Percentiles rank a stretch among this genome's conserved stretches.
Evolutionary conservation across 129 eudicot genomes (phyloP).

Genomic region (Escallonia rubra): DNA sequence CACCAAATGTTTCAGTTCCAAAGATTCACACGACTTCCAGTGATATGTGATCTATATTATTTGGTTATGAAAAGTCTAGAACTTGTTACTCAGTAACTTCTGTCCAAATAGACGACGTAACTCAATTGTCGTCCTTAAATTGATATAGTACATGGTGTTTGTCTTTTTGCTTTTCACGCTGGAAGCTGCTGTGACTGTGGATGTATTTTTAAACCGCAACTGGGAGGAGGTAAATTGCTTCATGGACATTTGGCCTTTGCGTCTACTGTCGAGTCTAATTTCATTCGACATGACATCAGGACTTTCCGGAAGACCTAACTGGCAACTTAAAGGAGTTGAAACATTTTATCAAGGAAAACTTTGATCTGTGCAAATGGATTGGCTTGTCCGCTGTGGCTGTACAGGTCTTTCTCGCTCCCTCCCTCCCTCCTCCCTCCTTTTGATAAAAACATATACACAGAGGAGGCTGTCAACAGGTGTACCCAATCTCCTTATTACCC

Average conservation of each 20-base stretch:
- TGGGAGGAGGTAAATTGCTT: conserved; percentile 65
- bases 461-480: neutral
- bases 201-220: conserved; percentile 64
- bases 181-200: conserved; percentile 77
- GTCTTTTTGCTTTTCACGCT: conserved; percentile 59
- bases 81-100: neutral
- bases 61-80: neutral
- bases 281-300: conserved; percentile 39
- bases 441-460: neutral
- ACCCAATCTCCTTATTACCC: neutral
- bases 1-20: too few species aligned
- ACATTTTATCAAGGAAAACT: conserved; percentile 58
- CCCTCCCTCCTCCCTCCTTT: conserved; percentile 1
- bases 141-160: conserved; percentile 60
- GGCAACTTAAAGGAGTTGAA: conserved; percentile 65
- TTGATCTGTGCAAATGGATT: conserved; percentile 83
- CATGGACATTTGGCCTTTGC: neutral
- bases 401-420: conserved; percentile 46
- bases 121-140: conserved; percentile 34
- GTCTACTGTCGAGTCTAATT: neutral
- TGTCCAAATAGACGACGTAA: neutral
- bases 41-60: too few species aligned
- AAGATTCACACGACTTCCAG: too few species aligned
- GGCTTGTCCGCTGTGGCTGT: conserved; percentile 57
- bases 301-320: conserved; percentile 73